Conservation (phyloP, 1,284 basidiomycete species). For the Pyrrhoderma lamaoense region DNA sequence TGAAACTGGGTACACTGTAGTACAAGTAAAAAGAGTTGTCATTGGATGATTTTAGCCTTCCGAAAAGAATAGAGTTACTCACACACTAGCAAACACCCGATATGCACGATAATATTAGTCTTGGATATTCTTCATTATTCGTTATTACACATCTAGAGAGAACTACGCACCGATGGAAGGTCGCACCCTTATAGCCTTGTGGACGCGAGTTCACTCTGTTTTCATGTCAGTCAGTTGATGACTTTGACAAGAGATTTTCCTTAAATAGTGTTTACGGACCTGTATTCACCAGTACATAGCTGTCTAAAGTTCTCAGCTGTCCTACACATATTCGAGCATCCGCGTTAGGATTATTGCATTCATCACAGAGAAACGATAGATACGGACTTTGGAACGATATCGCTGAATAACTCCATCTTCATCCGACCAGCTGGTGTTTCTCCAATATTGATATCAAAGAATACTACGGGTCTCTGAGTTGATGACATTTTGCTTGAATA, state of each 20-base stretch:
- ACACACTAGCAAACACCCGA: neutral
- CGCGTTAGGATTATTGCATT: neutral
- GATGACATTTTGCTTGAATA: neutral
- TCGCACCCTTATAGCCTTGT: slow-evolving; percentile 83
- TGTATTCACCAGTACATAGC: slow-evolving; percentile 91
- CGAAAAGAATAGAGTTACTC: slow-evolving; percentile 25
- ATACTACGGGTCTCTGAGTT: slow-evolving; percentile 73
- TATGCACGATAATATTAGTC: no score
- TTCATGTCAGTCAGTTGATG: no score
- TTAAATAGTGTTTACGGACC: slow-evolving; percentile 37
- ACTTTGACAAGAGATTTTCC: no score
- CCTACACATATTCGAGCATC: slow-evolving; percentile 33
- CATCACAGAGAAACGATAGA: slow-evolving; percentile 2
- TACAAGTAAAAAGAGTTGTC: neutral
- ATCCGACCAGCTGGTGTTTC: slow-evolving; percentile 90
- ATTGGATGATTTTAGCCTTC: slow-evolving; percentile 32
- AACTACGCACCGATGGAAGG: slow-evolving; percentile 76
- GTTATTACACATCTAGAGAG: neutral
- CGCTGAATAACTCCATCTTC: slow-evolving; percentile 93
- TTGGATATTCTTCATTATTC: no score
- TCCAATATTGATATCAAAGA: slow-evolving; percentile 95
- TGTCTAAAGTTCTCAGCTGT: slow-evolving; percentile 98
- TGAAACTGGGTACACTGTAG: slow-evolving; percentile 66
- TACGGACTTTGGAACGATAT: slow-evolving; percentile 78
- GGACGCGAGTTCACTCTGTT: slow-evolving; percentile 75